Base-by-base conservation (phyloP, 495 filamentous ascomycete species). In the Xylaria longipes region DNA sequence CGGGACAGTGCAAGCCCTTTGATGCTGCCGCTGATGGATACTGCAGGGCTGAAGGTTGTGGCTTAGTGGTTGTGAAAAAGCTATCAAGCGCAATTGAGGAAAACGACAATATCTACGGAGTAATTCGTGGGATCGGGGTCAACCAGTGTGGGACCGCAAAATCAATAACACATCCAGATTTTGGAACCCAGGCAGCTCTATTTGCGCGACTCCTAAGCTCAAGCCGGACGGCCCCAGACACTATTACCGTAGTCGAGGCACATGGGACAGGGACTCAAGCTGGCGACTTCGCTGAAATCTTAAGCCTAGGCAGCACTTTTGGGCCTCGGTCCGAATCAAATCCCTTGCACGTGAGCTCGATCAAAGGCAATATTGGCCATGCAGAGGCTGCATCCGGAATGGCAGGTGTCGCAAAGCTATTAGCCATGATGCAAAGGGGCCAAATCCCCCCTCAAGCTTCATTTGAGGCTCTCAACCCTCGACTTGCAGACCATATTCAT, bases 261-360 rank as follows among this genome's bases (percentile, higher is more conserved):
- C 65, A 68, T 45, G 65, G 65, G 6, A 68, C 65, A 41, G 87
- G 87, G 0, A 89, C 87, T 3, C 78, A 73, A 14, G 82, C 79
- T 1, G 87, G 87, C 0, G 89, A 90, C 70, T 85, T 84, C 0
- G 84, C 85, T 1, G 91, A 93, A 76, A 88, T 92, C 85, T 79
- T 82, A 45, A 90, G 89, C 17, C 87, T 92, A 29, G 84, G 86
- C 25, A 89, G 89, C 66, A 84, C 89, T 22, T 94, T 95, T 73
- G 72, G 68, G 15, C 61, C 62, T 22, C 31, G 27, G 1, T 50
- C 43, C 27, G 14, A 12, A 22, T 50, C 86, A 90, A 62, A 90
- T 37, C 75, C 78, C 9, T 67, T 84, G 9, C 73, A 78, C 50
- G 72, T 89, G 31, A 84, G 85, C 8, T 83, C 84, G 0, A 73